phyloP scores from a whole-genome alignment of 1,139 yeast genomes.

The Sugiyamaella paludigena region DNA sequence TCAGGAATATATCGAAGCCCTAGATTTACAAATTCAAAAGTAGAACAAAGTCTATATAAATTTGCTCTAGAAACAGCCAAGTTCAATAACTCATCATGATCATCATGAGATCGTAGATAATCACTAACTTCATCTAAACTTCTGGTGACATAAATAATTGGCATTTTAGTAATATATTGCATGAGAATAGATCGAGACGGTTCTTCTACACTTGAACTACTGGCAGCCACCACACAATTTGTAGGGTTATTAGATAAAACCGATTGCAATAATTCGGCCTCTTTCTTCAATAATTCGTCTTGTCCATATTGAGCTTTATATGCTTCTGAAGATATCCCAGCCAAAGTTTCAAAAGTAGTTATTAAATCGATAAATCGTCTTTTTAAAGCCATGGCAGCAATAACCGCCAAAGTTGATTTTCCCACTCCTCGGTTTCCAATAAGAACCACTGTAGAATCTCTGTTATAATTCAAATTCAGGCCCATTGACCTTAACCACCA shows the following conservation, averaged over 20 bases:
- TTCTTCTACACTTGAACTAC: constrained; percentile 16
- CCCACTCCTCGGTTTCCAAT: constrained; percentile 23
- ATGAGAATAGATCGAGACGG: constrained; percentile 14
- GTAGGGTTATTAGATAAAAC: constrained; percentile 17
- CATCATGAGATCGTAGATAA: constrained; percentile 17
- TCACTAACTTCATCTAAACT: constrained; percentile 20
- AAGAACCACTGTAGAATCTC: constrained; percentile 20
- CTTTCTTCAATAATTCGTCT: constrained; percentile 12
- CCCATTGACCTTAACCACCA: constrained; percentile 13
- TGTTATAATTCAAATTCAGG: not conserved
- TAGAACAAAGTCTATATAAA: constrained; percentile 21
- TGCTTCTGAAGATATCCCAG: constrained; percentile 17
- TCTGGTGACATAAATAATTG: constrained; percentile 23
- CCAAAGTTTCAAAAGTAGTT: constrained; percentile 18
- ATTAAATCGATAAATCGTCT: constrained; percentile 21
- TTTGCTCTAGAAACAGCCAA: constrained; percentile 14
- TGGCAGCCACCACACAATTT: constrained; percentile 21
- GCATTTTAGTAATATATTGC: constrained; percentile 13
- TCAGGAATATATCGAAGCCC: constrained; percentile 11
- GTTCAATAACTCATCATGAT: constrained; percentile 16
- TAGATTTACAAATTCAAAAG: constrained; percentile 24
- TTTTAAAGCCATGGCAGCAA: constrained; percentile 22
- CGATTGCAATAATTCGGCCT: constrained; percentile 17
- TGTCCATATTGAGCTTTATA: constrained; percentile 15
- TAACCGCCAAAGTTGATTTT: constrained; percentile 23